Base-by-base conservation (phyloP, 306 rosid species). In the Carpinus viminea region DNA sequence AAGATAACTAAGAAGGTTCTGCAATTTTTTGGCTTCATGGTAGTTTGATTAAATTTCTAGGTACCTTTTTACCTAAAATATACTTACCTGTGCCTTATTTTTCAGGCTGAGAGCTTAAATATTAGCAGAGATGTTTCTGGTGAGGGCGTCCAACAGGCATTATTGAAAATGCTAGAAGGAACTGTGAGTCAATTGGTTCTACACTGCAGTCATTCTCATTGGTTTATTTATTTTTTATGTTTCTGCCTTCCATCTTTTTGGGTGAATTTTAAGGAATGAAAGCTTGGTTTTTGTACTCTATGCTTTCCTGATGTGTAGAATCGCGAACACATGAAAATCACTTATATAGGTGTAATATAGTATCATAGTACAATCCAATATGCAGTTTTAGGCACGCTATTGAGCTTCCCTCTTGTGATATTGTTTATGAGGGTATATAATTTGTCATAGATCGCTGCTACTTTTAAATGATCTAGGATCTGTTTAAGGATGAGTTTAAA, bases 121-220 rank as follows among this genome's bases (percentile, higher is more conserved):
- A 86, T 92, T 80, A 94, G 97, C 83, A 91, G 98, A 79, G 98
- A 92, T 85, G 98, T 94, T 80, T 94, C 98, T 47, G 98, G 98
- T 4, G 98, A 94, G 87, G 98, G 97, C 56, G 97, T 92, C 86
- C 98, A 94, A 83, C 98, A 94, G 89, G 98, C 98, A 76, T 79
- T 94, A 79, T 83, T 94, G 76, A 94, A 94, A 89, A 94, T 94
- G 97, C 94, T 94, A 9, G 98, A 94, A 88, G 98, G 97, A 94
- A 94, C 97, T 55, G 98, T 92, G 85, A 94, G 98, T 87, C 72
- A 62, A 72, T 70, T 17, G 12, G 54, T 79, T 60, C 65, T 60
- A 56, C 66, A 55, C 36, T 76, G 51, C 47, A 53, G 34, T 66
- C 52, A 56, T 75, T 76, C 68, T 77, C 73, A 57, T 61, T 54